phyloP scores from a whole-genome alignment of 306 rosid genomes.

The Inga leiocalycina region DNA sequence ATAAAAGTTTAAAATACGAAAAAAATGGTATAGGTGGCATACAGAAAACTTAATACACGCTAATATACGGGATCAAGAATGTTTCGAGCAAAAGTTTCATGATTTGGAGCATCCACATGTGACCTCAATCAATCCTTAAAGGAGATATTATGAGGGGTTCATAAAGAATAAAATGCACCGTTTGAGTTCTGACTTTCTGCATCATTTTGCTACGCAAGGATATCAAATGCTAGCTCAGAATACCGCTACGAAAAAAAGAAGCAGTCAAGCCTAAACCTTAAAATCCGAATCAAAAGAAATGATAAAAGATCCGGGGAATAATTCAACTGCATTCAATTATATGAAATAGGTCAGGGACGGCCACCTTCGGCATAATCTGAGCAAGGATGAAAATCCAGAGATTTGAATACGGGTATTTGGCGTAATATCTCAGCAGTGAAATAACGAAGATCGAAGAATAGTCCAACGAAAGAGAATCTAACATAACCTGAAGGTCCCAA shows the following conservation, averaged over 20 bases:
- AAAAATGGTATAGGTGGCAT: not conserved
- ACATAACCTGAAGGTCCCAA: constrained; percentile 48
- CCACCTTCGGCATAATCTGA: not conserved
- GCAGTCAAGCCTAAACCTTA: not conserved
- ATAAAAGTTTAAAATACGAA: not conserved
- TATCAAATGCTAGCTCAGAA: not conserved
- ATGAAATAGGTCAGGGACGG: constrained; percentile 9
- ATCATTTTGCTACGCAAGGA: not conserved
- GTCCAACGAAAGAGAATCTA: constrained; percentile 7
- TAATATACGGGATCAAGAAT: not conserved
- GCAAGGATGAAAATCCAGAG: not conserved
- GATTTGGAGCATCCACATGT: not conserved
- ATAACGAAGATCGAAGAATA: not conserved
- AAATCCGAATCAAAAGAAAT: not conserved
- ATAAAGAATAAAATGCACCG: no score
- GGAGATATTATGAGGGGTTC: no score
- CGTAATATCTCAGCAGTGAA: not conserved
- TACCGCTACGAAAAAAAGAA: not conserved
- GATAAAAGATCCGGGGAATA: not conserved
- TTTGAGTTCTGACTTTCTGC: not conserved
- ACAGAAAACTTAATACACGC: not conserved
- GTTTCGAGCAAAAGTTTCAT: not conserved
- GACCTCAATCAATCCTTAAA: not conserved
- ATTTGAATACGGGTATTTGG: not conserved
- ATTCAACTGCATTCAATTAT: not conserved